phyloP scores from a whole-genome alignment of 345 rosid species.

The Salix purpurea region DNA sequence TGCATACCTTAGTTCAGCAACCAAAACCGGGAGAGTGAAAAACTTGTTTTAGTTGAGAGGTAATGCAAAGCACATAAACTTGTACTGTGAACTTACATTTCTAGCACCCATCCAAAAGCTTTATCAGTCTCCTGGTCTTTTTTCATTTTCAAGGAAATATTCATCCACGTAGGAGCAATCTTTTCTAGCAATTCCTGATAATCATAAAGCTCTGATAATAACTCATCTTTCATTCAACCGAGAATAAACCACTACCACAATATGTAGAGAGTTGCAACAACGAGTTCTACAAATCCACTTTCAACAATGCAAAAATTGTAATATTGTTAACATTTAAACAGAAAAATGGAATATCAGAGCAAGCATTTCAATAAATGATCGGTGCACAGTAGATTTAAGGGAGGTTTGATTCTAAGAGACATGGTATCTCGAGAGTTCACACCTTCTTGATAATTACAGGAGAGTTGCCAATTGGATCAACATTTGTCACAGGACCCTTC shows the following conservation, averaged over 20 bases:
- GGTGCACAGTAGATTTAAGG: neutral
- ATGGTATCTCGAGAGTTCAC: neutral
- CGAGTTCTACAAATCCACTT: neutral
- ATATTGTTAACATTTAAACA: neutral
- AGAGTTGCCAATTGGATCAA: conserved; percentile 81
- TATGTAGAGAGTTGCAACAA: neutral
- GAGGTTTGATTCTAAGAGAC: neutral
- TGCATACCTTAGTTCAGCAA: conserved; percentile 65
- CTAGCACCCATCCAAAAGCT: conserved; percentile 94
- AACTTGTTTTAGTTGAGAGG: neutral
- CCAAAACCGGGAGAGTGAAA: neutral
- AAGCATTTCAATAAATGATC: neutral
- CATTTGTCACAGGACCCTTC: conserved; percentile 52
- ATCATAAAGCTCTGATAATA: neutral
- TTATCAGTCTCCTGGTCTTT: conserved; percentile 81
- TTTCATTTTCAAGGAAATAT: conserved; percentile 86
- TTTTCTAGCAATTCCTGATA: conserved; percentile 45
- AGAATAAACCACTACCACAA: neutral
- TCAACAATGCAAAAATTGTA: neutral
- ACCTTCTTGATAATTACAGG: conserved; percentile 76
- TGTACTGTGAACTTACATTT: conserved; percentile 58
- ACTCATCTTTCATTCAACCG: neutral
- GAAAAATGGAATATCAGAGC: neutral
- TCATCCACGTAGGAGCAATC: conserved; percentile 99
- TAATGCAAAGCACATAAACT: neutral